Percentiles rank a stretch among this genome's conserved stretches.
Evolutionary conservation across 2,329 filamentous ascomycete genomes (phyloP).

Genomic region (Cladosporium velox): DNA sequence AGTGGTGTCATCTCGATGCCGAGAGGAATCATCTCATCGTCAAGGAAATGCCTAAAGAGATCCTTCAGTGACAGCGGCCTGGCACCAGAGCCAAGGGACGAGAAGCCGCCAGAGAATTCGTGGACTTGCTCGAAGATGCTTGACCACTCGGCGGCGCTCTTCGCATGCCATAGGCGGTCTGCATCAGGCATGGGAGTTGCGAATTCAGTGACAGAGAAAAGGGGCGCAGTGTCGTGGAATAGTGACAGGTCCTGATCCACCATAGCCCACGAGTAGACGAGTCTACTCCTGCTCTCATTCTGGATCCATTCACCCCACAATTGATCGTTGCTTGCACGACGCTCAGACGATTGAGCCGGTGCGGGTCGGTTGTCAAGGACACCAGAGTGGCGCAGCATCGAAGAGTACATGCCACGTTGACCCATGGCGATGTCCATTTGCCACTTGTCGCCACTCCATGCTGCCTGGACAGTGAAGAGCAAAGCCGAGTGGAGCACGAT

Average conservation of each 20-base stretch:
- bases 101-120: constrained; percentile 55
- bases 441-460: constrained; percentile 76
- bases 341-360: constrained; percentile 48
- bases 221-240: constrained; percentile 63
- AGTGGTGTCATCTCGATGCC: constrained; percentile 56
- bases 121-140: constrained; percentile 61
- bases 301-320: constrained; percentile 67
- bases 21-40: constrained; percentile 60
- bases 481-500: constrained; percentile 66
- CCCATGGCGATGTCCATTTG: constrained; percentile 77
- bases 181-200: constrained; percentile 64
- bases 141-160: constrained; percentile 61
- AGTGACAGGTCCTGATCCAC: constrained; percentile 70
- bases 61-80: constrained; percentile 62
- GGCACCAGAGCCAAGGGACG: constrained; percentile 55
- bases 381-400: constrained; percentile 70
- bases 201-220: constrained; percentile 67
- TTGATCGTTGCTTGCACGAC: constrained; percentile 52
- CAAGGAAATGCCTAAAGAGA: constrained; percentile 67
- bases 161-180: constrained; percentile 65
- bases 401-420: constrained; percentile 71
- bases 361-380: constrained; percentile 57
- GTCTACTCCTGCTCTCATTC: constrained; percentile 63
- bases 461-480: constrained; percentile 67
- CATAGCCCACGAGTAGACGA: constrained; percentile 76